Base-by-base conservation (phyloP, 257 asterid species). In the Craterostigma plantagineum region DNA sequence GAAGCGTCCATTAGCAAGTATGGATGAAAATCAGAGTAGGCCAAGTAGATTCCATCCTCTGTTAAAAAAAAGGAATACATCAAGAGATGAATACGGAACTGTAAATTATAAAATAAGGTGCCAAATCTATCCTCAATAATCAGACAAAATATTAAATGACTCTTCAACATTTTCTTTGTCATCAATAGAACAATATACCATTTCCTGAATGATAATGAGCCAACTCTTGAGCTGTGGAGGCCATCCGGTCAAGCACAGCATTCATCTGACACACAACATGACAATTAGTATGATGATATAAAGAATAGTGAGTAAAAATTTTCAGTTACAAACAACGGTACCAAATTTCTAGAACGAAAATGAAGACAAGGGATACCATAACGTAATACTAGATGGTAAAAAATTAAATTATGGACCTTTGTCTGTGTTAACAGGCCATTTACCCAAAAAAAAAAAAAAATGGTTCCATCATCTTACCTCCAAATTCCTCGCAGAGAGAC, bases 141-240 rank as follows among this genome's bases (percentile, higher is more conserved):
- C n/a, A n/a, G n/a, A n/a, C n/a, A n/a, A n/a, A n/a, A n/a, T n/a
- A n/a, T n/a, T n/a, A n/a, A n/a, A n/a, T n/a, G n/a, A n/a, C n/a
- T n/a, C 1, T 10, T 3, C 8, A 36, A 49, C 27, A 37, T 13
- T 11, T 44, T 43, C 16, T 18, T 41, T 34, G n/a, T n/a, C n/a
- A n/a, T n/a, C n/a, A n/a, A n/a, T n/a, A n/a, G 3, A 36, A 36
- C 8, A 36, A 12, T 10, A 36, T 36, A 90, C 98, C 98, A 55
- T 83, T 92, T 57, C 98, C 98, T 4, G 98, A 90, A 65, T 90
- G 98, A 77, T 74, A 79, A 64, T 74, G 90, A 52, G 92, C 79
- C 76, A 90, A 61, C 62, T 90, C 93, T 55, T 90, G 93, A 16
- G 95, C 81, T 39, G 93, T 70, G 47, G 93, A 73, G 50, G 83